Percentiles rank a stretch among this genome's conserved stretches.
Conservation (phyloP, 805 yeast species). For the Barnettozyma pratensis region DNA sequence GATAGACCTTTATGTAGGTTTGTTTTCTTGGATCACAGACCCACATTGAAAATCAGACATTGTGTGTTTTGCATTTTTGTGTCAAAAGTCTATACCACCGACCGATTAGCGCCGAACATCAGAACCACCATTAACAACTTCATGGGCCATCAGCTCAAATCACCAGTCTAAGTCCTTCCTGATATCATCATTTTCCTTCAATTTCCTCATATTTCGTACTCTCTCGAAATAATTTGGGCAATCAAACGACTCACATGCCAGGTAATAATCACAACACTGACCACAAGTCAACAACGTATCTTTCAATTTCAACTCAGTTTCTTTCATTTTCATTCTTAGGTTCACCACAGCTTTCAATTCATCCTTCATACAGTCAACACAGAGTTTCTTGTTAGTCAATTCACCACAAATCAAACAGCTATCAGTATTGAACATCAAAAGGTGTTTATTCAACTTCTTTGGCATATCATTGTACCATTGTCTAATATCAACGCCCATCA, state of each 20-base stretch:
- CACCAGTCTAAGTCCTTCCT: conserved; percentile 7
- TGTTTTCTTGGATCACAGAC: no score
- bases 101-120: no score
- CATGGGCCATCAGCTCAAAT: not conserved
- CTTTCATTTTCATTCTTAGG: conserved; percentile 25
- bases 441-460: conserved; percentile 18
- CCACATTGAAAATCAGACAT: not conserved
- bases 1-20: no score
- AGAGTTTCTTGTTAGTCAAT: conserved; percentile 23
- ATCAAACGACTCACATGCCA: conserved; percentile 54
- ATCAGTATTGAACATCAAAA: conserved; percentile 6
- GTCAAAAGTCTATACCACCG: not conserved
- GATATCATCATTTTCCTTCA: conserved; percentile 18
- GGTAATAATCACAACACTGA: conserved; percentile 30
- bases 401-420: conserved; percentile 20
- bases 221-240: conserved; percentile 59
- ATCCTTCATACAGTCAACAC: conserved; percentile 30
- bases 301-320: conserved; percentile 25
- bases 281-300: conserved; percentile 32
- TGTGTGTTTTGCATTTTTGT: not conserved
- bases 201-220: conserved; percentile 34
- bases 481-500: conserved; percentile 75
- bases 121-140: not conserved
- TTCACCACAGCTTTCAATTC: conserved; percentile 33
- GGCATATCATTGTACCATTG: conserved; percentile 78